These are phyloP conservation scores for Catenaria anguillulae DNA, from an alignment of 371 early-diverging fungal genomes.

Conservation along the genomic window DNA sequence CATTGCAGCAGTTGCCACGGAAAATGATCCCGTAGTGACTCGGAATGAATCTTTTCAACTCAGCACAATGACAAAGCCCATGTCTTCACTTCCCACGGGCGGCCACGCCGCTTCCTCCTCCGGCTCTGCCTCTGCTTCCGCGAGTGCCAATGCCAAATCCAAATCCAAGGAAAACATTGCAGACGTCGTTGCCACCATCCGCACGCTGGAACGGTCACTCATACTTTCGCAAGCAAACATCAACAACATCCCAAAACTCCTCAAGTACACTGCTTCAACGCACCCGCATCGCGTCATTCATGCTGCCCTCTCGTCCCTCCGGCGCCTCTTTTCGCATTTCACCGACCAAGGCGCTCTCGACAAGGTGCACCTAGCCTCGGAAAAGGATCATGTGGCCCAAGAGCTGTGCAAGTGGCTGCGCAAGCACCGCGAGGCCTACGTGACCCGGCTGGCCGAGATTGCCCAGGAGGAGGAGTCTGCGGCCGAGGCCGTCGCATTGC, in stretches of 20 bases:
- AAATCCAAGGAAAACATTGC: constrained; percentile 2
- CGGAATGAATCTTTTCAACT: too few relatives aligned
- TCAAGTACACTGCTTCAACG: constrained; percentile 27
- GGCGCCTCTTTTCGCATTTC: constrained; percentile 49
- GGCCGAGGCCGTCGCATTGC: constrained; percentile 22
- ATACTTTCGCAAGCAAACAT: constrained; percentile 11
- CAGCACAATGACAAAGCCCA: too few relatives aligned
- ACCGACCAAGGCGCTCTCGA: constrained; percentile 48
- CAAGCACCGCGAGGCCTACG: constrained; percentile 46
- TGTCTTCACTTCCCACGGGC: too few relatives aligned
- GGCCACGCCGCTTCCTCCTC: too few relatives aligned
- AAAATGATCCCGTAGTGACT: too few relatives aligned
- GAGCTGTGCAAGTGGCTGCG: constrained; percentile 41
- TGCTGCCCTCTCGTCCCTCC: constrained; percentile 52
- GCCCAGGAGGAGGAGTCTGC: constrained; percentile 33
- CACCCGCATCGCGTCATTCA: constrained; percentile 29
- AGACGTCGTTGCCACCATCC: constrained; percentile 7
- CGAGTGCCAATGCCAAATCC: too few relatives aligned
- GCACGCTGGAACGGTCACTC: constrained; percentile 11
- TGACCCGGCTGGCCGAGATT: constrained; percentile 36
- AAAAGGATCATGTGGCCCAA: constrained; percentile 17
- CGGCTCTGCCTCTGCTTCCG: too few relatives aligned
- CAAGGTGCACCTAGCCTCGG: constrained; percentile 18
- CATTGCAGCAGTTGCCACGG: too few relatives aligned
- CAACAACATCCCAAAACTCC: constrained; percentile 31